Percentiles rank a stretch among this genome's conserved stretches.
Conservation (phyloP, 202 grass and related monocot genomes). For the Setaria italica region DNA sequence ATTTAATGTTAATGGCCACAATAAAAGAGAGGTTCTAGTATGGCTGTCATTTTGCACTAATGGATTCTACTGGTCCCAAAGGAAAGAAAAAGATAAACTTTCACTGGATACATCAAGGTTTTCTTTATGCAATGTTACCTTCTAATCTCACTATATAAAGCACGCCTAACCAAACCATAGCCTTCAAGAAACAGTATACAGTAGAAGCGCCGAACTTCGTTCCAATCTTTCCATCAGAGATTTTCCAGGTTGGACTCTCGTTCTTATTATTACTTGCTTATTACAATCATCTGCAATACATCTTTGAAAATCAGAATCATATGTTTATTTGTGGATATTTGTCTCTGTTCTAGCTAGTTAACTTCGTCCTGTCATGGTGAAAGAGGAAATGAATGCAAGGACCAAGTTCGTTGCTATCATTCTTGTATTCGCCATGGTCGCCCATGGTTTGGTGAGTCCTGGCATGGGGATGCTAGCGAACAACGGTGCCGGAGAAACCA, state of each 20-base stretch:
- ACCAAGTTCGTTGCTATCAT: constrained; percentile 26
- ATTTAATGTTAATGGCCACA: constrained; percentile 41
- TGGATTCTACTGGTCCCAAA: constrained; percentile 37
- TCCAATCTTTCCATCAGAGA: not conserved
- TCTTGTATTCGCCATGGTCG: constrained; percentile 13
- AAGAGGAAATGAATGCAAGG: constrained; percentile 9
- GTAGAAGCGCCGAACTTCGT: not conserved
- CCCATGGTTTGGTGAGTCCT: not conserved
- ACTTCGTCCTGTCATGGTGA: not conserved
- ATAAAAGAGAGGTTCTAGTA: constrained; percentile 29
- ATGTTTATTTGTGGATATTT: not conserved
- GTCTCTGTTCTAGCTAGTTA: not conserved
- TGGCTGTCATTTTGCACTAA: constrained; percentile 27
- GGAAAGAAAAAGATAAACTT: not conserved
- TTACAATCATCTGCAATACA: not conserved
- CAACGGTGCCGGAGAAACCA: not conserved
- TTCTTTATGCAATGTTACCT: constrained; percentile 22
- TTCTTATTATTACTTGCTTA: not conserved
- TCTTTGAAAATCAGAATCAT: not conserved
- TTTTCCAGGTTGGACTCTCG: constrained; percentile 31
- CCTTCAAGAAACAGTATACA: constrained; percentile 43
- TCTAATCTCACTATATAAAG: constrained; percentile 53
- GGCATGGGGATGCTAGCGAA: not conserved
- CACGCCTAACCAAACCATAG: constrained; percentile 23
- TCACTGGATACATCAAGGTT: not conserved